Conservation (phyloP, 2,329 filamentous ascomycete species). For the Cladophialophora bantiana region DNA sequence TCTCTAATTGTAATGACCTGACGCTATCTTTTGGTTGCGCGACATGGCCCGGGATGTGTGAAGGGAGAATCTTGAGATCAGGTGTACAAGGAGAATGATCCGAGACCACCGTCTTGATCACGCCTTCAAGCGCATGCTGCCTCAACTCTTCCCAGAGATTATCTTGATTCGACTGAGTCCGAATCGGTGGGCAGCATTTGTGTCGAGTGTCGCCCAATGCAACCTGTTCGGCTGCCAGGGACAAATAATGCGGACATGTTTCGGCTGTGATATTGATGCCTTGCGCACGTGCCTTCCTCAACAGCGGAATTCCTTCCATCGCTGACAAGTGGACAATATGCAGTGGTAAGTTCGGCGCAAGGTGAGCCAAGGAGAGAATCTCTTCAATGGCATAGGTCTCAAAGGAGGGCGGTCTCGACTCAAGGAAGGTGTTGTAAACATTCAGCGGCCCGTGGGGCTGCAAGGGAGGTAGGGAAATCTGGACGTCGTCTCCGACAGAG, state of each 20-base stretch:
- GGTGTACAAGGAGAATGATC: constrained; percentile 98
- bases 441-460: constrained; percentile 75
- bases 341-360: constrained; percentile 81
- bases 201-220: constrained; percentile 85
- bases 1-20: constrained; percentile 43
- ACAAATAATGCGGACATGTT: constrained; percentile 95
- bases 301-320: constrained; percentile 82
- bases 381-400: constrained; percentile 90
- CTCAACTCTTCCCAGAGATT: constrained; percentile 83
- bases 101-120: constrained; percentile 89
- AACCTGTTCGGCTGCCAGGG: constrained; percentile 81
- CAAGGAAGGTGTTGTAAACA: constrained; percentile 87
- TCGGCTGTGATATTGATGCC: constrained; percentile 91
- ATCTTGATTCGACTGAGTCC: constrained; percentile 80
- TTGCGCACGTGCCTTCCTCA: constrained; percentile 72
- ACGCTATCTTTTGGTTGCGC: constrained; percentile 42
- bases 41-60: constrained; percentile 64
- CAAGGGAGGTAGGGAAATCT: constrained; percentile 71
- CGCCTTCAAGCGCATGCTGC: constrained; percentile 68
- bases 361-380: constrained; percentile 79
- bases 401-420: constrained; percentile 85
- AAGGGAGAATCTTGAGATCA: constrained; percentile 85
- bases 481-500: constrained; percentile 79
- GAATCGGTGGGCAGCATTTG: constrained; percentile 95
- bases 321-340: constrained; percentile 95